Percentiles rank a stretch among this genome's conserved stretches.
Conservation (phyloP, 495 filamentous ascomycete species). For the Tuber microsphaerosporum region DNA sequence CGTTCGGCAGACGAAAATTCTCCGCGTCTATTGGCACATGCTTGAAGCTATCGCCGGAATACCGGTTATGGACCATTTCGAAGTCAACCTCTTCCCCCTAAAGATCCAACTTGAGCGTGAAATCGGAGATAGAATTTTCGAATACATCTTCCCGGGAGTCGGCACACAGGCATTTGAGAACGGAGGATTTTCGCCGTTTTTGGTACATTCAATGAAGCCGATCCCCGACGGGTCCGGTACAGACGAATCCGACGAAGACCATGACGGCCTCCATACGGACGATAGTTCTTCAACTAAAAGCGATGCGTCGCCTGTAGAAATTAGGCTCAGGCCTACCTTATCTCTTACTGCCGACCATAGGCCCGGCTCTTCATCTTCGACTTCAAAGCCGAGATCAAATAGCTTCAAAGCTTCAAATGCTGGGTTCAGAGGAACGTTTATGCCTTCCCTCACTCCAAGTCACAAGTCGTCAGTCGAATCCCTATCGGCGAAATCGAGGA, state of each 20-base stretch:
- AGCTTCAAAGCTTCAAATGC: conserved; percentile 30
- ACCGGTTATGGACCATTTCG: conserved; percentile 93
- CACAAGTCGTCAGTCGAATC: conserved; percentile 34
- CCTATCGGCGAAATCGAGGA: conserved; percentile 35
- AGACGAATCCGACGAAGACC: conserved; percentile 51
- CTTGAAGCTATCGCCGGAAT: conserved; percentile 96
- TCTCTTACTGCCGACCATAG: conserved; percentile 29
- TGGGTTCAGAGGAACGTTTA: conserved; percentile 30
- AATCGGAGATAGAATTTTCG: conserved; percentile 86
- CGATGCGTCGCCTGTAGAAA: conserved; percentile 29
- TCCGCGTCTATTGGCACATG: conserved; percentile 93
- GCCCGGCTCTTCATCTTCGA: conserved; percentile 29
- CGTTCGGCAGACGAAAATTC: conserved; percentile 58
- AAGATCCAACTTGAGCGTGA: conserved; percentile 91
- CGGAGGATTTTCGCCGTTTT: conserved; percentile 69
- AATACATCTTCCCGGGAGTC: conserved; percentile 90
- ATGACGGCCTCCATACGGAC: conserved; percentile 29
- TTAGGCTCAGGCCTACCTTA: conserved; percentile 27
- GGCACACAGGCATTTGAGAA: conserved; percentile 55
- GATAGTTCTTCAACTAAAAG: conserved; percentile 42
- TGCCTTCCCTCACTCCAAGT: conserved; percentile 26
- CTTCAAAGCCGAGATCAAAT: conserved; percentile 27
- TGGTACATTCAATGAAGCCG: conserved; percentile 68
- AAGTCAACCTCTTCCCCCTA: conserved; percentile 86
- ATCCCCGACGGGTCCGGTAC: conserved; percentile 51